Percentiles rank a stretch among this genome's conserved stretches.
Evolutionary conservation across 257 asterid genomes (phyloP).

Genomic region (Fraxinus pennsylvanica): DNA sequence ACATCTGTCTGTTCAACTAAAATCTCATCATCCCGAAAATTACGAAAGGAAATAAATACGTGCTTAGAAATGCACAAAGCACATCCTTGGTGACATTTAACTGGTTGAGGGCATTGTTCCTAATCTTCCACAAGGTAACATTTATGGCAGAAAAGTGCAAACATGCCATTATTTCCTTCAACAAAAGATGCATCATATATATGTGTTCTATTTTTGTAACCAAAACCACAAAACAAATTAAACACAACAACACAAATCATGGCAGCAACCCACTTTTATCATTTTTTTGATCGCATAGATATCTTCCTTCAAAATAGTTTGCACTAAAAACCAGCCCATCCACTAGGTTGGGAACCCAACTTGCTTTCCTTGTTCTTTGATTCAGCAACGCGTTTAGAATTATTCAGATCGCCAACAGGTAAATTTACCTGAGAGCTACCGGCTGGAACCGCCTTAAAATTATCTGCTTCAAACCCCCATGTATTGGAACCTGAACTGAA

Average conservation of each 20-base stretch:
- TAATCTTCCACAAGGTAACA: background rate
- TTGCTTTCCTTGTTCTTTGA: conserved; percentile 50
- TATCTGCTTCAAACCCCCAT: conserved; percentile 86
- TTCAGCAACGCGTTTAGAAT: conserved; percentile 56
- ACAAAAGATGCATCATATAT: conserved; percentile 6
- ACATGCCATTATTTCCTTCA: background rate
- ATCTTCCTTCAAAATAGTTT: background rate
- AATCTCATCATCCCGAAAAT: no score
- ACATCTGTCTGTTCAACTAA: no score
- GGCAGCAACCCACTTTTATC: background rate
- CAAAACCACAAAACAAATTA: conserved; percentile 7
- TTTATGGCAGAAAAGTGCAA: background rate
- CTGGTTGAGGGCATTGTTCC: background rate
- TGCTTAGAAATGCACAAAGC: no score
- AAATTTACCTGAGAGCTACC: conserved; percentile 46
- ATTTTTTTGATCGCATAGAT: background rate
- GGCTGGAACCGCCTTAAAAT: conserved; percentile 69
- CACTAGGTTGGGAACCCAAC: conserved; percentile 78
- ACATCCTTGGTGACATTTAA: no score
- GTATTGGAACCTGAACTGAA: conserved; percentile 36
- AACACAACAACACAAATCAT: background rate
- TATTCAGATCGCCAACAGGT: conserved; percentile 36
- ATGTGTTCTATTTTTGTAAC: background rate
- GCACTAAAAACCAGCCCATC: conserved; percentile 90
- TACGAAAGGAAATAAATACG: no score